These are phyloP conservation scores for Cymbidium sinense DNA, from an alignment of 106 monocot genomes.

Conservation along the genomic window DNA sequence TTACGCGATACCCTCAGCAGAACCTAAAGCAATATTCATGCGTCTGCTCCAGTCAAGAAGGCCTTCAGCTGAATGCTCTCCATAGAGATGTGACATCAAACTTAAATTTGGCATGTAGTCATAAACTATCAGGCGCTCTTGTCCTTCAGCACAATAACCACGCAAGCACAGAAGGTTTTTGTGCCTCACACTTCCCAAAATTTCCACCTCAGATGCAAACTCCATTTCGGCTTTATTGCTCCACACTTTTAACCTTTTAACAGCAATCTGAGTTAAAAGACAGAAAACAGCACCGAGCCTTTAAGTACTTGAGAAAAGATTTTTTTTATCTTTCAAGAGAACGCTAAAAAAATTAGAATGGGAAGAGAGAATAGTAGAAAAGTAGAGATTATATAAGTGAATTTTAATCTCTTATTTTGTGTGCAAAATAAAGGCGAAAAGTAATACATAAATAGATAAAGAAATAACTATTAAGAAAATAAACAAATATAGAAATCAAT, in stretches of 20 bases:
- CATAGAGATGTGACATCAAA: conserved; percentile 56
- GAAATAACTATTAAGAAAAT: too few species aligned
- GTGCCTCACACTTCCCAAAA: conserved; percentile 42
- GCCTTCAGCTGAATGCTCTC: conserved; percentile 33
- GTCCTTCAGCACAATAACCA: conserved; percentile 59
- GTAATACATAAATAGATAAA: too few species aligned
- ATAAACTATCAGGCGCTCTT: conserved; percentile 59
- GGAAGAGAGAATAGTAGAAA: neutral
- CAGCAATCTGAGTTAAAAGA: conserved; percentile 45
- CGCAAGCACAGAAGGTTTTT: conserved; percentile 51
- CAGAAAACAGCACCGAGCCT: neutral
- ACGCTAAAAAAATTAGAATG: neutral
- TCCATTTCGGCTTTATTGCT: conserved; percentile 34
- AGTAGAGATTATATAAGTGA: too few species aligned
- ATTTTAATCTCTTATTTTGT: too few species aligned
- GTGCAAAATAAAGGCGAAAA: too few species aligned
- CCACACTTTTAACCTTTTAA: conserved; percentile 32
- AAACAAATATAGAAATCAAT: too few species aligned
- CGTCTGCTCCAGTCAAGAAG: conserved; percentile 51
- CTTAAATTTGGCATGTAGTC: conserved; percentile 68
- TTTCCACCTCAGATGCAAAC: conserved; percentile 25
- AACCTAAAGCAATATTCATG: conserved; percentile 57
- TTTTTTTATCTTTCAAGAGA: neutral
- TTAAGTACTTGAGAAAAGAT: neutral
- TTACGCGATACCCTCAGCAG: conserved; percentile 70